Conservation (phyloP, 495 filamentous ascomycete species). For the Chaetomium fimeti region DNA sequence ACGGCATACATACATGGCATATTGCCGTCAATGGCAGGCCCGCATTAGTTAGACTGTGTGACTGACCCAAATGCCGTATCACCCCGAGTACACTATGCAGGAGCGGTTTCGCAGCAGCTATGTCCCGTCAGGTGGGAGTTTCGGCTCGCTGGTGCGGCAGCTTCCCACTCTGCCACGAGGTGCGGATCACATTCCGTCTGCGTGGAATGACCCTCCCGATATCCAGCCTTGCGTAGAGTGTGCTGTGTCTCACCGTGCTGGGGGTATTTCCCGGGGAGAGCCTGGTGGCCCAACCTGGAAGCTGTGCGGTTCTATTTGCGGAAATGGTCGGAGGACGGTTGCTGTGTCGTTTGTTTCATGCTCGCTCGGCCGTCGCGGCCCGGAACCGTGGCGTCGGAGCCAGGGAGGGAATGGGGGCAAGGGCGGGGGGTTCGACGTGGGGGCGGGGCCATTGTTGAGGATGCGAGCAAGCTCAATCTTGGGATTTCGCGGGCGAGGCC, state of each 20-base stretch:
- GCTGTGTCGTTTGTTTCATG: conserved; percentile 3
- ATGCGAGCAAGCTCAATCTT: background rate
- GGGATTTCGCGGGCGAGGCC: background rate
- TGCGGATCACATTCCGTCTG: background rate
- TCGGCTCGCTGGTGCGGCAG: background rate
- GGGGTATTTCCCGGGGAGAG: background rate
- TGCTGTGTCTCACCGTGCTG: background rate
- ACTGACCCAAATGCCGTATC: conserved; percentile 10
- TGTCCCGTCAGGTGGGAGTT: background rate
- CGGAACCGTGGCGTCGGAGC: conserved; percentile 23
- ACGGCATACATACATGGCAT: background rate
- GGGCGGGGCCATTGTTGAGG: conserved; percentile 11
- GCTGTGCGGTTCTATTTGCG: background rate
- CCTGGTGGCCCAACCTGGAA: background rate
- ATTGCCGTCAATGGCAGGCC: background rate
- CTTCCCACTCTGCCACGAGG: too few species aligned
- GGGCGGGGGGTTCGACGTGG: conserved; percentile 12
- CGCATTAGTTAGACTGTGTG: background rate
- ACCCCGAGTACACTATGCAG: background rate
- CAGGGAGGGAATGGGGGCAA: background rate
- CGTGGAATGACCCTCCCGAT: background rate
- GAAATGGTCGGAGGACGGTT: background rate
- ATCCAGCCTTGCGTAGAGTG: background rate
- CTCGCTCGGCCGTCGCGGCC: conserved; percentile 5
- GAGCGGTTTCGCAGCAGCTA: background rate